These are phyloP conservation scores for Endocalyx cinctus DNA, from an alignment of 2,329 filamentous ascomycete genomes.

Conservation along the genomic window DNA sequence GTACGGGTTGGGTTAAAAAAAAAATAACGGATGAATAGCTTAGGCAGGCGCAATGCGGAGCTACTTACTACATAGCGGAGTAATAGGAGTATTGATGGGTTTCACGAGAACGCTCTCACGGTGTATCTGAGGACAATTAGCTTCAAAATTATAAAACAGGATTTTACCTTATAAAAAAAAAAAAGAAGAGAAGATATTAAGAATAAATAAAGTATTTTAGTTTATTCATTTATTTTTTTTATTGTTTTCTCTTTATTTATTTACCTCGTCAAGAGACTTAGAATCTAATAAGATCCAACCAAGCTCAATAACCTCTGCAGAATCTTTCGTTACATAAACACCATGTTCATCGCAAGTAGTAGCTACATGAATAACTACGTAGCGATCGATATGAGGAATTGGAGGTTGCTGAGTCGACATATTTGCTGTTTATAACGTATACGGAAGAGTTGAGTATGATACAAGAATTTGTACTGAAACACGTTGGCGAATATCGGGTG, in stretches of 20 bases:
- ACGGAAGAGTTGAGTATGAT: not conserved
- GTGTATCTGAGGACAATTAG: slow-evolving; percentile 65
- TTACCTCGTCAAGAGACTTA: slow-evolving; percentile 87
- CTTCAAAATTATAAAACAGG: too few relatives aligned
- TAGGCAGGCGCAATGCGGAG: too few relatives aligned
- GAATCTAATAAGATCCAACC: slow-evolving; percentile 96
- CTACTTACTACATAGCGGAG: slow-evolving; percentile 97
- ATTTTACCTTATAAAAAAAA: too few relatives aligned
- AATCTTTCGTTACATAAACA: slow-evolving; percentile 98
- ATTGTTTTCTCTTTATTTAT: too few relatives aligned
- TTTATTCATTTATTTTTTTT: too few relatives aligned
- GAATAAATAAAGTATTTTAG: too few relatives aligned
- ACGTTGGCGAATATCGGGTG: too few relatives aligned
- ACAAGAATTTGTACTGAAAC: too few relatives aligned
- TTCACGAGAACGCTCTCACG: slow-evolving; percentile 96
- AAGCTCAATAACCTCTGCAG: slow-evolving; percentile 97
- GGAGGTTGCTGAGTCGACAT: slow-evolving; percentile 47
- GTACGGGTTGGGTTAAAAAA: slow-evolving; percentile 9
- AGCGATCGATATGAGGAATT: slow-evolving; percentile 81
- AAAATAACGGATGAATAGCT: too few relatives aligned
- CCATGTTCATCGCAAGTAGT: slow-evolving; percentile 99
- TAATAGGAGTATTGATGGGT: slow-evolving; percentile 97
- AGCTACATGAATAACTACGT: slow-evolving; percentile 96
- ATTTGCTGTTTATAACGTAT: slow-evolving; percentile 13
- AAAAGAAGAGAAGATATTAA: too few relatives aligned